Evolutionary conservation across 2,329 filamentous ascomycete species (phyloP).

Genomic region (Beauveria bassiana): DNA sequence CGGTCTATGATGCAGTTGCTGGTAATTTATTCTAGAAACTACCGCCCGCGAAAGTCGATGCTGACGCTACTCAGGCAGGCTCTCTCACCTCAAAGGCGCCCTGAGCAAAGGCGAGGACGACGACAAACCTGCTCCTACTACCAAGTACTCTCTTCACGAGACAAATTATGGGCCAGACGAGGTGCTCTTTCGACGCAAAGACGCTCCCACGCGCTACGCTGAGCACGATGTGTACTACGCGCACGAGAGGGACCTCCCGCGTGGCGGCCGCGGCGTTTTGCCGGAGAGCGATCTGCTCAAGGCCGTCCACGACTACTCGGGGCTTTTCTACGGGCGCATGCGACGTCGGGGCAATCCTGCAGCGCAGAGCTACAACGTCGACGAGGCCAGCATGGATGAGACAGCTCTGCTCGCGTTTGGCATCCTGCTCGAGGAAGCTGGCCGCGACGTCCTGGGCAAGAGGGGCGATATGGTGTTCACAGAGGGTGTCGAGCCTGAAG

Average conservation of each 20-base stretch:
- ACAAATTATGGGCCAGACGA: conserved; percentile 55
- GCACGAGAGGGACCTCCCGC: conserved; percentile 46
- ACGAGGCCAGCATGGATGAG: conserved; percentile 64
- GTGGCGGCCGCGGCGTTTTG: conserved; percentile 39
- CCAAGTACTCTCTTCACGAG: conserved; percentile 13
- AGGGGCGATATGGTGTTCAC: conserved; percentile 66
- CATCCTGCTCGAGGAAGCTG: conserved; percentile 65
- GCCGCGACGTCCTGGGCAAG: conserved; percentile 51
- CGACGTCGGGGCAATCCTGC: conserved; percentile 1
- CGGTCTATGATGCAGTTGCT: conserved; percentile 66
- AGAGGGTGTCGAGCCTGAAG: conserved; percentile 35
- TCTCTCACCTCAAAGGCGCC: not conserved
- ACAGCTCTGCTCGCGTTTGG: conserved; percentile 69
- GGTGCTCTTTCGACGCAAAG: conserved; percentile 57
- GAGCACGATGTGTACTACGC: conserved; percentile 67
- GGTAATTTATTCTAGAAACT: conserved; percentile 35
- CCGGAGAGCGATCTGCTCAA: conserved; percentile 65
- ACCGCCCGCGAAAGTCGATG: not conserved
- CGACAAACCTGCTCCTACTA: conserved; percentile 16
- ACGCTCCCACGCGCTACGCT: conserved; percentile 58
- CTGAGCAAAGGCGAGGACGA: conserved; percentile 12
- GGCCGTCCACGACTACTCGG: conserved; percentile 59
- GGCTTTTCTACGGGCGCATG: conserved; percentile 49
- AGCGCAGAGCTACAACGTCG: conserved; percentile 24
- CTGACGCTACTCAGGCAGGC: conserved; percentile 1